phyloP scores from a whole-genome alignment of 1,284 basidiomycete genomes.

The Melampsora medusae region DNA sequence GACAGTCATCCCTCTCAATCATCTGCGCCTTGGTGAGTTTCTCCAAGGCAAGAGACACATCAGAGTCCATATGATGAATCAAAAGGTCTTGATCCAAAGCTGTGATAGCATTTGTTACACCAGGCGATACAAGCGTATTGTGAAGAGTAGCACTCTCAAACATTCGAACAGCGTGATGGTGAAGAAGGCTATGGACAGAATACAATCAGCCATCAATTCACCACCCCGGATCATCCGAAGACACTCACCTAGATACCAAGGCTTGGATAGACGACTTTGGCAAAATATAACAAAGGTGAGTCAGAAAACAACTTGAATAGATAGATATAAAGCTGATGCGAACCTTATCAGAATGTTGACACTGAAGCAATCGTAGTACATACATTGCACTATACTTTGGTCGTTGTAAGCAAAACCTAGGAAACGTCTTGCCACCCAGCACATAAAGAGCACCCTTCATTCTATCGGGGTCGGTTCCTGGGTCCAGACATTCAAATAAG shows the following conservation, averaged over 20 bases:
- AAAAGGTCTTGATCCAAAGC: background rate
- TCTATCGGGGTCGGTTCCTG: slow-evolving; percentile 80
- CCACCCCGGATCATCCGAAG: slow-evolving; percentile 49
- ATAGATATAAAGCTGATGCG: background rate
- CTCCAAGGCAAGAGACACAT: background rate
- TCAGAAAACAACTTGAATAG: background rate
- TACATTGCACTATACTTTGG: slow-evolving; percentile 67
- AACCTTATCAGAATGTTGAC: slow-evolving; percentile 89
- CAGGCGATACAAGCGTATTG: background rate
- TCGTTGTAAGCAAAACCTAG: slow-evolving; percentile 63
- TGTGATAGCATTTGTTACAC: background rate
- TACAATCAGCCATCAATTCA: background rate
- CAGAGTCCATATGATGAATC: background rate
- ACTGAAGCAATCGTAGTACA: slow-evolving; percentile 70
- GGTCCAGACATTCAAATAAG: slow-evolving; percentile 28
- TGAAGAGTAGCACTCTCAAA: slow-evolving; percentile 27
- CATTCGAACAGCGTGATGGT: slow-evolving; percentile 16
- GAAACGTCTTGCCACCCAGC: slow-evolving; percentile 72
- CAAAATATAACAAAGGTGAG: background rate
- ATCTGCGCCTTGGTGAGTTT: background rate
- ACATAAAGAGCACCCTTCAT: slow-evolving; percentile 95
- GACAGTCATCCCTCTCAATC: background rate
- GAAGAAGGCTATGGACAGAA: slow-evolving; percentile 11
- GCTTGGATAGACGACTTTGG: slow-evolving; percentile 75
- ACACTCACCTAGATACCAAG: slow-evolving; percentile 60